A percentile compares a stretch with the other conserved stretches of the same genome.
Evolutionary conservation across 2,329 filamentous ascomycete genomes (phyloP).

Genomic region (Penicillium sp.): DNA sequence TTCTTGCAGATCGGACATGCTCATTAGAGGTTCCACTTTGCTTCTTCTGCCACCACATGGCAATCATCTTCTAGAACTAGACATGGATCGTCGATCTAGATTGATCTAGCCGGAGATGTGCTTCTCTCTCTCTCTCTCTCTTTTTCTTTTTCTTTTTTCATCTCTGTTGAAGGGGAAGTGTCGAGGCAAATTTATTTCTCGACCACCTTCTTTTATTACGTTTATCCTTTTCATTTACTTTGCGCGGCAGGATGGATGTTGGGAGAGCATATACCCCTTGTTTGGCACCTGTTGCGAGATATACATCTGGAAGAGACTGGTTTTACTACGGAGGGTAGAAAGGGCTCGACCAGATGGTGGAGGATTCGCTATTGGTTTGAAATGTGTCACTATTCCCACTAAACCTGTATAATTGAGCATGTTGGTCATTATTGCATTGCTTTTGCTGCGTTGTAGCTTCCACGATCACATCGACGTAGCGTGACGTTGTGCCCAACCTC

Average conservation of each 20-base stretch:
- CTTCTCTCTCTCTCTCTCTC: background rate
- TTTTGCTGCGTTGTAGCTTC: slow-evolving; percentile 1
- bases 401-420: slow-evolving; percentile 19
- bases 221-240: background rate
- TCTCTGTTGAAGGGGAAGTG: no score
- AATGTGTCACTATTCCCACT: slow-evolving; percentile 15
- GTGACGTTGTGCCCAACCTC: slow-evolving; percentile 14
- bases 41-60: background rate
- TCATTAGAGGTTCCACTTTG: slow-evolving; percentile 35
- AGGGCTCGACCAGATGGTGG: background rate
- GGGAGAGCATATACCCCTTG: slow-evolving; percentile 25
- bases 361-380: background rate
- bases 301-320: slow-evolving; percentile 9
- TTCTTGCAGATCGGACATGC: slow-evolving; percentile 54
- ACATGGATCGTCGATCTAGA: background rate
- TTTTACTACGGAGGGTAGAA: slow-evolving; percentile 4
- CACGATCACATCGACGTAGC: slow-evolving; percentile 35
- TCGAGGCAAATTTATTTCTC: no score
- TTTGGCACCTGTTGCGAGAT: slow-evolving; percentile 20
- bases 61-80: background rate
- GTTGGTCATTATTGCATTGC: slow-evolving; percentile 33
- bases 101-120: background rate
- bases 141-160: background rate
- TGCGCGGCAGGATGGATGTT: slow-evolving; percentile 14
- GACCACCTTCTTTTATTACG: background rate